Evolutionary conservation across 805 yeast species (phyloP), one percentile per base, ranked within the genome.

Genomic region (Schizosaccharomyces osmophilus): DNA sequence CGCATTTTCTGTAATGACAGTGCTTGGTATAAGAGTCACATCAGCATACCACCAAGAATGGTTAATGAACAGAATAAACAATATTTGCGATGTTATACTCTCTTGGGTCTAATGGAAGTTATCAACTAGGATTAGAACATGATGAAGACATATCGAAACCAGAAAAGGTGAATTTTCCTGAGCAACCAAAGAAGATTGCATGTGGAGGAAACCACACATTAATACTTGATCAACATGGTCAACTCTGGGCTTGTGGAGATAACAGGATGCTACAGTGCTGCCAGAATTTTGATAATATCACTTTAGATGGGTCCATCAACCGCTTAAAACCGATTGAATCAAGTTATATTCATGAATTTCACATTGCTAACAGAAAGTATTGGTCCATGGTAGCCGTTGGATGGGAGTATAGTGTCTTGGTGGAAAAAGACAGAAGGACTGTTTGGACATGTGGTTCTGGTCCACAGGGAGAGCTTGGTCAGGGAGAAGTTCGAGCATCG

Each of bases 191-290:
- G 41, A 17, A 11, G 31, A 57, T 57, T 36, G 43, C 60, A 1
- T 36, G 48, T 36, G 60, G 60, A 5, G 60, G 60, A 57, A 57
- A 57, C 17, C 60, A 57, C 31, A 57, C 60, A 31, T 17, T 57
- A n/a, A 17, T 57, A 5, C 45, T 57, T 8, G 43, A 36, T 31
- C 19, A 41, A 11, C 13, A 57, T 24, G 19, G 22, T 57, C 39
- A 41, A 1, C 42, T 57, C 8, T 57, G 48, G 48, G 60, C 60
- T 26, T 29, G 42, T 11, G 60, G 60, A 6, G 26, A 26, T 26
- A 57, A 57, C 24, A 15, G 42, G 4, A 39, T 8, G 29, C 17
- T n/a, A 19, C 60, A 57, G 26, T 57, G 60, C 31, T 39, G 60
- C 13, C 45, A 57, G 11, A 17, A 19, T 3, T 32, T 24, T 26